phyloP scores from a whole-genome alignment of 1,284 basidiomycete genomes.

The Ganoderma sp. region DNA sequence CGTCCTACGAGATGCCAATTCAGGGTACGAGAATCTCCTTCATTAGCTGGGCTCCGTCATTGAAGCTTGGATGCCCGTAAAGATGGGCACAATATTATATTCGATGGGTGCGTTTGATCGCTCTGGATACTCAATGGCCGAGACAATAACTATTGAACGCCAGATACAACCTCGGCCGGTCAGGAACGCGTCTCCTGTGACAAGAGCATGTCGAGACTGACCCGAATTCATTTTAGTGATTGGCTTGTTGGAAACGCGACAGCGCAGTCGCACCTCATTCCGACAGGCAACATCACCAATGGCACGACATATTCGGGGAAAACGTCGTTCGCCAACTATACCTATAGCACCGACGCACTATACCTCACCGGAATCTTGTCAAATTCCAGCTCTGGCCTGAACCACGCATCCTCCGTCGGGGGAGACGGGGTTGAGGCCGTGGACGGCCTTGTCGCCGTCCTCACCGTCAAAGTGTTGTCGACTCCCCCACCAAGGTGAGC shows the following conservation, averaged over 20 bases:
- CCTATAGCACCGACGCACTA: constrained; percentile 69
- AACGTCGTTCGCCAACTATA: constrained; percentile 64
- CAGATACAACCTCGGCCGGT: constrained; percentile 64
- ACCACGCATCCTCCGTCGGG: constrained; percentile 74
- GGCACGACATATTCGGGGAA: constrained; percentile 60
- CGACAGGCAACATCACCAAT: constrained; percentile 63
- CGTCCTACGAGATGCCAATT: constrained; percentile 76
- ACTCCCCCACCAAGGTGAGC: constrained; percentile 43
- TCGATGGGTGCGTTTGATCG: constrained; percentile 52
- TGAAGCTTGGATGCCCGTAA: not conserved
- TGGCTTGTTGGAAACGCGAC: constrained; percentile 85
- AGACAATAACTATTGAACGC: constrained; percentile 10
- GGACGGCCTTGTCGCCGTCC: constrained; percentile 86
- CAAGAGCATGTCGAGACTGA: not conserved
- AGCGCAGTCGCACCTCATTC: constrained; percentile 52
- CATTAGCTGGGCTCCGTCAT: not conserved
- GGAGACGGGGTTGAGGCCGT: constrained; percentile 66
- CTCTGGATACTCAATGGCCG: not conserved
- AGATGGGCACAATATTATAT: constrained; percentile 60
- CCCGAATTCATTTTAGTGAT: constrained; percentile 56
- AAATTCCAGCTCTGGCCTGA: constrained; percentile 77
- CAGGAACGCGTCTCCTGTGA: constrained; percentile 27
- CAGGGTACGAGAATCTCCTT: constrained; percentile 46
- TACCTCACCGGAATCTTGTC: constrained; percentile 73
- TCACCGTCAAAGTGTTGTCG: constrained; percentile 73